Evolutionary conservation across 352 stramenopile genomes (phyloP).

Genomic region (Pythium phragmitis): DNA sequence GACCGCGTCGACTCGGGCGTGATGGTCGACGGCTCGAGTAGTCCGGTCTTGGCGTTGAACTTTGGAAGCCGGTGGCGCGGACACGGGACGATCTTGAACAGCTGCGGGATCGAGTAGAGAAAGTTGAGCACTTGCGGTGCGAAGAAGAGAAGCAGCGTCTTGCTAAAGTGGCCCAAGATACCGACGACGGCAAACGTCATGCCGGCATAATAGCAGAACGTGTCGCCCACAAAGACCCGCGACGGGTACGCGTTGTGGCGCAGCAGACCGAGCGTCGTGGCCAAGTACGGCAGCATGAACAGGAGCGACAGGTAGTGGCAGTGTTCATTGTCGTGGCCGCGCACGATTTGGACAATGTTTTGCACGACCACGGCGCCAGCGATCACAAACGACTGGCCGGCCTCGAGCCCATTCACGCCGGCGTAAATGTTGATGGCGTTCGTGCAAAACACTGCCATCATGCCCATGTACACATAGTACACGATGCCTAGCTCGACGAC

Average conservation of each 20-base stretch:
- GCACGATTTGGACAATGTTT: slow-evolving; percentile 94
- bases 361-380: slow-evolving; percentile 93
- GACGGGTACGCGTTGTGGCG: slow-evolving; percentile 98
- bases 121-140: slow-evolving; percentile 99
- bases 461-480: slow-evolving; percentile 98
- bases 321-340: slow-evolving; percentile 77
- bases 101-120: slow-evolving; percentile 96
- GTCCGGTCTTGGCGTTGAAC: slow-evolving; percentile 91
- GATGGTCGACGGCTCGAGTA: slow-evolving; percentile 93
- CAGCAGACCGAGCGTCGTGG: slow-evolving; percentile 92
- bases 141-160: slow-evolving; percentile 98
- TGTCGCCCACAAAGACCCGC: slow-evolving; percentile 98
- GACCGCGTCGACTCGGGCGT: slow-evolving; percentile 74
- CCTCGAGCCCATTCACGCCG: slow-evolving; percentile 98
- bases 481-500: slow-evolving; percentile 92
- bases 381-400: slow-evolving; percentile 93
- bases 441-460: slow-evolving; percentile 99
- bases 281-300: slow-evolving; percentile 96
- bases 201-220: slow-evolving; percentile 99
- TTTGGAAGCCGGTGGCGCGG: slow-evolving; percentile 97
- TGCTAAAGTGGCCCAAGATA: slow-evolving; percentile 97
- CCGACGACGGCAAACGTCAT: slow-evolving; percentile 98
- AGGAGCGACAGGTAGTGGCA: slow-evolving; percentile 96
- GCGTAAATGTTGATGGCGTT: slow-evolving; percentile 99
- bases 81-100: slow-evolving; percentile 98